phyloP scores from a whole-genome alignment of 78 protist genomes.

The Monosiga brevicollis region DNA sequence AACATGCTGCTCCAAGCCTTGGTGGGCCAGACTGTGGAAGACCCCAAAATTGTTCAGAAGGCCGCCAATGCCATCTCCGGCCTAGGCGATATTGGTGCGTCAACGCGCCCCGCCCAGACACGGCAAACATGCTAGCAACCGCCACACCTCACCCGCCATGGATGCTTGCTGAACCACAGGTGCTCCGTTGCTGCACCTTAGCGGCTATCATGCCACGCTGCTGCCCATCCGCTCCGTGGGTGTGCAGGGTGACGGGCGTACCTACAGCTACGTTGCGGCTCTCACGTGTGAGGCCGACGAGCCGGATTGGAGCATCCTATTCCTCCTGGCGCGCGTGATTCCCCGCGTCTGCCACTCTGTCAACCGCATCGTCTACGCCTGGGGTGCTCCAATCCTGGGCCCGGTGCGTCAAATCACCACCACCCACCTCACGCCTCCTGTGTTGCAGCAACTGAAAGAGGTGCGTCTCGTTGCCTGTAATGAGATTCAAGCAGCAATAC shows the following conservation, averaged over 20 bases:
- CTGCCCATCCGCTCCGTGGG: slow-evolving; percentile 85
- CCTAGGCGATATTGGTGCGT: too few species aligned
- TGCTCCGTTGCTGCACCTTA: background rate
- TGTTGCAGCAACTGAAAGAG: slow-evolving; percentile 47
- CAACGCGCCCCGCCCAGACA: too few species aligned
- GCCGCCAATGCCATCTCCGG: too few species aligned
- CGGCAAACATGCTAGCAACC: too few species aligned
- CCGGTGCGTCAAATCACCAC: slow-evolving; percentile 39
- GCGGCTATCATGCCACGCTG: background rate
- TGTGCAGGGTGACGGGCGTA: slow-evolving; percentile 90
- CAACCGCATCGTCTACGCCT: slow-evolving; percentile 63
- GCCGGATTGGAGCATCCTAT: slow-evolving; percentile 40
- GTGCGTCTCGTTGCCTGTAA: background rate
- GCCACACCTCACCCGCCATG: too few species aligned
- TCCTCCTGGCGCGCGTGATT: slow-evolving; percentile 46
- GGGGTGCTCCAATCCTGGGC: slow-evolving; percentile 39
- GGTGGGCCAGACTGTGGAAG: background rate
- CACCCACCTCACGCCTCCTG: slow-evolving; percentile 49
- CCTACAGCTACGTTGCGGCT: slow-evolving; percentile 60
- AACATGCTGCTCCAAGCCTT: background rate
- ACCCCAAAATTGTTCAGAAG: too few species aligned
- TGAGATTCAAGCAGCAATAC: too few species aligned
- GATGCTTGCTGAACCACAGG: background rate
- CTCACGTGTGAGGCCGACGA: slow-evolving; percentile 23
- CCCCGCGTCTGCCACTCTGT: slow-evolving; percentile 72